phyloP scores from a whole-genome alignment of 225 moss, liverwort and hornwort genomes.

The Bryoerythrophyllum caledonicum region DNA sequence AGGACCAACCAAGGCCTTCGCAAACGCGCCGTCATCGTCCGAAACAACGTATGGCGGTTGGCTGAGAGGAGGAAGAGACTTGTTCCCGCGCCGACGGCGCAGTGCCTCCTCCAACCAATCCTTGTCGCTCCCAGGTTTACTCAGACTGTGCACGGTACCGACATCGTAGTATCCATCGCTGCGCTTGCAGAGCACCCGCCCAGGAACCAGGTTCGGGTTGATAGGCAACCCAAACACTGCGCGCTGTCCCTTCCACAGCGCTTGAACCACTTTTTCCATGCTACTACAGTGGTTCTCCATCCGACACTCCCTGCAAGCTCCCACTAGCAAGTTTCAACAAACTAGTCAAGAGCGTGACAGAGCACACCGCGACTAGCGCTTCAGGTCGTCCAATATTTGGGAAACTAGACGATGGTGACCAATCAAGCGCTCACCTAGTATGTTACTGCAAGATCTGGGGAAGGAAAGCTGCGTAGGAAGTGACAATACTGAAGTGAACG shows the following conservation, averaged over 20 bases:
- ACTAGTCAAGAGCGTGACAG: neutral
- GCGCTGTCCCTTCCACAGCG: slow-evolving; percentile 3
- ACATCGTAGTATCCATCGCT: slow-evolving; percentile 13
- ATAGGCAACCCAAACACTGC: slow-evolving; percentile 13
- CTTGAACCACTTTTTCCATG: neutral
- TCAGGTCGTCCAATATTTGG: too few species aligned
- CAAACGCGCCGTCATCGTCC: neutral
- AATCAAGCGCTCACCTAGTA: neutral
- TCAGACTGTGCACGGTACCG: slow-evolving; percentile 2
- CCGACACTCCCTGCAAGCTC: neutral
- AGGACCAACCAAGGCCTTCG: neutral
- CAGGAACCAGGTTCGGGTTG: neutral
- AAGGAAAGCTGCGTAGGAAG: too few species aligned
- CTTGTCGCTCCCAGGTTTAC: slow-evolving; percentile 2
- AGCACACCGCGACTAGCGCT: too few species aligned
- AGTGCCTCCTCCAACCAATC: neutral
- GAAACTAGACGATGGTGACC: too few species aligned
- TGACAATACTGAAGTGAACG: slow-evolving; percentile 6
- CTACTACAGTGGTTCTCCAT: slow-evolving; percentile 17
- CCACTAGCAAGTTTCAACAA: neutral
- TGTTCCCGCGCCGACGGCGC: neutral
- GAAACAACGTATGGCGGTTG: neutral
- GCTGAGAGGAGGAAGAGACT: neutral
- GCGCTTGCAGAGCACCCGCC: slow-evolving; percentile 10
- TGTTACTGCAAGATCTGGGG: neutral